Conservation (phyloP, 2,329 filamentous ascomycete species). For the Sporothrix pallida region DNA sequence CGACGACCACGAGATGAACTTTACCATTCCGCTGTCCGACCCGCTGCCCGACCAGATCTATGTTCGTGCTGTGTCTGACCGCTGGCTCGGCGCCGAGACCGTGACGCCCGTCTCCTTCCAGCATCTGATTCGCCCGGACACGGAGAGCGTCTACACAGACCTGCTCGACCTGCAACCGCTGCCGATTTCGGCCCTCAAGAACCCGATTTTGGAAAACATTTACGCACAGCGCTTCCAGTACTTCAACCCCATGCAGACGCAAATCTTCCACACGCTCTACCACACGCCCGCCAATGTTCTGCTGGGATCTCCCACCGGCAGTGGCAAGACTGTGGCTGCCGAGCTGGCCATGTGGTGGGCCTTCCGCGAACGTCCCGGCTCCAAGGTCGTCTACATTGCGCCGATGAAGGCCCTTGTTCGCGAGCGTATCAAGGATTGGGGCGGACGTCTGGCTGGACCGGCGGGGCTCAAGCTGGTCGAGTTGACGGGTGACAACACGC, state of each 20-base stretch:
- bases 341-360: constrained; percentile 99
- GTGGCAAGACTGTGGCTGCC: constrained; percentile 94
- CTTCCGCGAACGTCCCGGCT: constrained; percentile 90
- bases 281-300: constrained; percentile 91
- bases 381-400: constrained; percentile 98
- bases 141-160: constrained; percentile 96
- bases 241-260: constrained; percentile 99
- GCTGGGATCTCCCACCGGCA: constrained; percentile 92
- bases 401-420: constrained; percentile 99
- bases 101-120: constrained; percentile 96
- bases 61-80: constrained; percentile 89
- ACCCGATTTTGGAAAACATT: constrained; percentile 82
- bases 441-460: constrained; percentile 76
- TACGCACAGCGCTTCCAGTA: constrained; percentile 90
- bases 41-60: constrained; percentile 96
- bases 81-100: constrained; percentile 96
- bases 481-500: constrained; percentile 92
- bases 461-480: constrained; percentile 92
- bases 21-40: constrained; percentile 93
- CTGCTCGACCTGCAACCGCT: constrained; percentile 89
- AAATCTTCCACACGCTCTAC: constrained; percentile 96
- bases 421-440: constrained; percentile 96
- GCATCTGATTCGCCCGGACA: constrained; percentile 95
- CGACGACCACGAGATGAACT: constrained; percentile 97
- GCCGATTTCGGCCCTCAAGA: constrained; percentile 84